Base-by-base conservation (phyloP, 108 stramenopile species). In the Phaeodactylum tricornutum region DNA sequence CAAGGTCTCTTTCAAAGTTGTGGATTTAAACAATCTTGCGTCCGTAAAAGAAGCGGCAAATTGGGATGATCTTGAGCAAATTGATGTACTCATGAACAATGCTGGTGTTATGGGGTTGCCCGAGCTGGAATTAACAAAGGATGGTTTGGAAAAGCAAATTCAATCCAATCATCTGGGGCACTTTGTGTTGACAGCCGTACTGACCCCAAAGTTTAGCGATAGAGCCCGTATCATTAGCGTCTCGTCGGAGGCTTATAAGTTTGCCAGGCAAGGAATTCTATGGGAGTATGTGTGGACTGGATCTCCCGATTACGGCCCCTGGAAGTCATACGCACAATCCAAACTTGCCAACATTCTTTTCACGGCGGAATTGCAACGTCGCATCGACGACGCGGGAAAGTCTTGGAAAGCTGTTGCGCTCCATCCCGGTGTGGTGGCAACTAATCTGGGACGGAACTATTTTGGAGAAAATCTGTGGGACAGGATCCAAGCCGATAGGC, bases 21-120 rank as follows among this genome's bases (percentile, higher is more conserved):
- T 79, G 1, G 62, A 79, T 29, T 38, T 79, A 6, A 56, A 67
- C 37, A 64, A 74, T 42, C 45, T 79, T 28, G 56, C 53, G 4
- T 57, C 71, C 26, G 63, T 74, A 0, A 61, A 65, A 42, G 46
- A 60, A 22, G 52, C 39, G 22, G 20, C 23, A 20, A 39, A 40
- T 41, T 53, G 52, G 52, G 24, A 50, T 4, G 63, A 74, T 34
- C 46, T 44, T 14, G 35, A 17, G 1, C 63, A 67, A 25, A 53
- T 84, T 29, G 81, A 81, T 48, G 74, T 84, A 2, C 50, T 87
- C 0, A 51, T 89, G 54, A 81, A 84, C 59, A 89, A 89, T 55
- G 87, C 87, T 5, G 87, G 87, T 1, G 67, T 88, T 0, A 81
- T 84, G 57, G 72, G 66, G 3, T 61, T 78, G 9, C 78, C 80